Evolutionary conservation across 2,329 filamentous ascomycete genomes (phyloP).

Genomic region (Cordyceps farinosa): DNA sequence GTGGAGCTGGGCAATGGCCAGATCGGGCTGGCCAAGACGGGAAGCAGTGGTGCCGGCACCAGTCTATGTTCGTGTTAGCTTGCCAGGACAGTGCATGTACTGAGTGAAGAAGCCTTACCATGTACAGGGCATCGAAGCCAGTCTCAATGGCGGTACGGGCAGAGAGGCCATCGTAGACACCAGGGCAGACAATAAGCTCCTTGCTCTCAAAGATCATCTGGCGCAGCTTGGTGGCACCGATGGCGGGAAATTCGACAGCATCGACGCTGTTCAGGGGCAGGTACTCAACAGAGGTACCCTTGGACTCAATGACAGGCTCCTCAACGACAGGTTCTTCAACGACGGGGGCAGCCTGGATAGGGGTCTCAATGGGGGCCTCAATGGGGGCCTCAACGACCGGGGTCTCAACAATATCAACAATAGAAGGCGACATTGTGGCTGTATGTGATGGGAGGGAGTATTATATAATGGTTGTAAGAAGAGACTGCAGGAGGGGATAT

Average conservation of each 20-base stretch:
- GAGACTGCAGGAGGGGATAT: neutral
- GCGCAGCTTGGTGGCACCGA: slow-evolving; percentile 37
- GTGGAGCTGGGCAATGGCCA: slow-evolving; percentile 58
- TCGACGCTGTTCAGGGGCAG: slow-evolving; percentile 19
- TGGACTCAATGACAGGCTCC: slow-evolving; percentile 13
- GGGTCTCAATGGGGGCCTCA: neutral
- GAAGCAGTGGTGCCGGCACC: slow-evolving; percentile 62
- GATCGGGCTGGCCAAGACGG: slow-evolving; percentile 58
- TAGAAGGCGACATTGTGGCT: slow-evolving; percentile 9
- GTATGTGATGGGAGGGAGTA: neutral
- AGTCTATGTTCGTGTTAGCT: slow-evolving; percentile 39
- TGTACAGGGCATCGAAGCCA: slow-evolving; percentile 63
- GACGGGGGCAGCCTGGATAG: neutral
- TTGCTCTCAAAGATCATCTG: slow-evolving; percentile 38
- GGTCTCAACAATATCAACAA: slow-evolving; percentile 15
- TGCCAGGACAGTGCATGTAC: neutral
- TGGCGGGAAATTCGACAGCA: slow-evolving; percentile 20
- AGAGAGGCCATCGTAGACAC: slow-evolving; percentile 66
- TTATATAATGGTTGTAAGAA: neutral
- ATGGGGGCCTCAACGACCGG: slow-evolving; percentile 9
- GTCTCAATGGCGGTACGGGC: slow-evolving; percentile 59
- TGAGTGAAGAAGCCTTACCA: slow-evolving; percentile 44
- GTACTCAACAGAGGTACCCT: slow-evolving; percentile 16
- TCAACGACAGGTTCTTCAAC: slow-evolving; percentile 1
- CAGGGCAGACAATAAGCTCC: slow-evolving; percentile 55